Base-by-base conservation (phyloP, 31 red algal genomes). In the Odonthalia washingtoniensis region DNA sequence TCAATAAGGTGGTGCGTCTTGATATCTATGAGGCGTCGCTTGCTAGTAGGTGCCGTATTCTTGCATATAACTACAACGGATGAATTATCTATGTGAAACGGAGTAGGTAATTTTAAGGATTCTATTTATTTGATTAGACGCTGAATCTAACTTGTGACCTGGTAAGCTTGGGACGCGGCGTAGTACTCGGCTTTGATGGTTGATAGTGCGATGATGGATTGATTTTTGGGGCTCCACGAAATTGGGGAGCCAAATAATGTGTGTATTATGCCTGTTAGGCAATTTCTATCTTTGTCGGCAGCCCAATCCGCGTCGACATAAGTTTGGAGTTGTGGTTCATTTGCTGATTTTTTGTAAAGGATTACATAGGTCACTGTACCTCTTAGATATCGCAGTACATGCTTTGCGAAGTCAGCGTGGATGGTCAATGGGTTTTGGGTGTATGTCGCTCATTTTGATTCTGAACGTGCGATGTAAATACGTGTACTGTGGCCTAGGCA, bases 401-500 rank as follows among this genome's bases (percentile, higher is more conserved):
- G 26, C 49, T 85, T 49, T 36, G 33, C n/a, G n/a, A n/a, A n/a
- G n/a, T n/a, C n/a, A n/a, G 21, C 18, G 24, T 72, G n/a, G n/a
- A n/a, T n/a, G n/a, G 35, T 49, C 26, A n/a, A n/a, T n/a, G n/a
- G n/a, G n/a, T n/a, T n/a, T n/a, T n/a, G n/a, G 82, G 68, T 69
- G 66, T 52, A 3, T 78, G 70, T 40, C 14, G 16, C 46, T n/a
- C n/a, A n/a, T n/a, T n/a, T n/a, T n/a, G n/a, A n/a, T n/a, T n/a
- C n/a, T n/a, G n/a, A n/a, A n/a, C n/a, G n/a, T n/a, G 72, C 32
- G 24, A 87, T 87, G n/a, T n/a, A n/a, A n/a, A 53, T 87, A 17
- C 84, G 42, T 26, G 84, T 87, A 43, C 73, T 66, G 53, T 78
- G 70, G 24, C 70, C 73, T 5, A 87, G 31, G 73, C 76, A 87